Evolutionary conservation across 2,329 filamentous ascomycete species (phyloP), one percentile per base, ranked within the genome.

Genomic region (Ophiostoma ips): DNA sequence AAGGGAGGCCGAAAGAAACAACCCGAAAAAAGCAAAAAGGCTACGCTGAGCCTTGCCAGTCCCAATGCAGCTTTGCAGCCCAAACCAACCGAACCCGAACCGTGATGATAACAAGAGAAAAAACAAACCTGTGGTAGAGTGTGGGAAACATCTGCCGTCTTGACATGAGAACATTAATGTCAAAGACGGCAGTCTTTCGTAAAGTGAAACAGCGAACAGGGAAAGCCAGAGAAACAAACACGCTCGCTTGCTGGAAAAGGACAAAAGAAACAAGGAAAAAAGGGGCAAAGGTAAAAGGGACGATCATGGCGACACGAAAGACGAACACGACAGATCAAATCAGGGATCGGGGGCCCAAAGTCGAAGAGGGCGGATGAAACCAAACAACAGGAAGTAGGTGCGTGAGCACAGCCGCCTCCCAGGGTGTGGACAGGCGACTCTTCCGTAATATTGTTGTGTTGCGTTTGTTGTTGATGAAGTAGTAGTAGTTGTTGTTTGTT

Each of bases 41-140:
- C 31, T 12, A 10, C 21, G 15, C 9, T 28, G 38, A 48, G 40
- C 48, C 50, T 30, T 50, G 46, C 31, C 38, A 43, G 24, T 45
- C 28, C 37, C 33, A 48, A 35, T 50, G 45, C 45, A 53, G 38
- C 45, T 50, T 53, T 53, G 51, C 51, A 51, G 24, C 24, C 40
- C 19, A 36, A 37, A n/a, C 44, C 33, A 35, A 47, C 37, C 50
- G 34, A 49, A 45, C 30, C 41, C 28, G 9, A 33, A 9, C 21
- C 12, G 19, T 34, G 43, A 44, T 28, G 38, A 31, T 37, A 33
- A 45, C 18, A 12, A 18, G 18, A 15, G 19, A 43, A 38, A 33
- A 13, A 21, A 52, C 47, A 46, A 46, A 52, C 44, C 43, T 50
- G 5, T 43, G 37, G 47, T 37, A 52, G 31, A 38, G 13, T 43